Base-by-base conservation (phyloP, 1,284 basidiomycete genomes). In the Trametes polyzona region DNA sequence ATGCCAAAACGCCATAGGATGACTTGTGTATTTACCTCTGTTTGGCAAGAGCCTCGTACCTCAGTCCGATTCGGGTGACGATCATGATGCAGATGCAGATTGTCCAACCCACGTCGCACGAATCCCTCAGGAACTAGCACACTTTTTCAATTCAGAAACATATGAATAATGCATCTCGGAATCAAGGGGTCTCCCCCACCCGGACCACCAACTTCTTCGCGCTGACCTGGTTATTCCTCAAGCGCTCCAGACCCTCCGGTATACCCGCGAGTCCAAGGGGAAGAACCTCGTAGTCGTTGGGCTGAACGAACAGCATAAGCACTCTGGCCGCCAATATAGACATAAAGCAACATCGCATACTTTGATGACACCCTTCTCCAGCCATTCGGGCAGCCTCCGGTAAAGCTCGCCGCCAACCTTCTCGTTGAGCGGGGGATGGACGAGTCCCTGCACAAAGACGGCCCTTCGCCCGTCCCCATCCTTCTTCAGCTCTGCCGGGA, bases 161-260 rank as follows among this genome's bases (percentile, higher is more conserved):
- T n/a, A n/a, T n/a, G n/a, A n/a, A n/a, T n/a, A n/a, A n/a, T n/a
- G n/a, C n/a, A n/a, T n/a, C n/a, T n/a, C n/a, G n/a, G n/a, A n/a
- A n/a, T n/a, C n/a, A n/a, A n/a, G n/a, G n/a, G n/a, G n/a, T n/a
- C n/a, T n/a, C n/a, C n/a, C n/a, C n/a, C n/a, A n/a, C n/a, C n/a
- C n/a, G n/a, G n/a, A n/a, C 41, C 11, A 86, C 72, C 6, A 86
- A 65, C 63, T 86, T 84, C 21, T 66, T 62, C 1, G 75, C 80
- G 26, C 78, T 82, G n/a, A 84, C 73, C 52, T 76, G 56, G 6
- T 74, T 70, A 2, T 65, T 60, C 62, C 70, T 67, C 64, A 85
- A 51, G 52, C 72, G 71, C 26, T 75, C 69, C 43, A 86, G 61
- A 0, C 79, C 83, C 6, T 60, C 73, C 0, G 62, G 47, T 23